Evolutionary conservation across 73 alveolate genomes (phyloP).

Genomic region (Tetrahymena borealis): DNA sequence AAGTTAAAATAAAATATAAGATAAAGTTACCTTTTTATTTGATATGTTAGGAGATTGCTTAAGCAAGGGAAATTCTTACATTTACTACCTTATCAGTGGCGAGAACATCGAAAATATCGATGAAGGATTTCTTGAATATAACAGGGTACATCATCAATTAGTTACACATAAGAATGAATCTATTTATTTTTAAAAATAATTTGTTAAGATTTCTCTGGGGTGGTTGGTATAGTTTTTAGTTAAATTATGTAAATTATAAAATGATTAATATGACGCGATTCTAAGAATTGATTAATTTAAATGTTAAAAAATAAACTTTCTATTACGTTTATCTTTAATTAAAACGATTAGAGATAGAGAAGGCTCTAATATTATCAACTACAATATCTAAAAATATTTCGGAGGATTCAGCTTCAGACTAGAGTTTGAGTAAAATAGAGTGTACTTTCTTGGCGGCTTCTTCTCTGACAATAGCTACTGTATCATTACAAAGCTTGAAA

Average conservation of each 20-base stretch:
- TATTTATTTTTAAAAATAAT: neutral
- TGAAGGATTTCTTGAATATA: neutral
- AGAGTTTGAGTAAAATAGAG: constrained; percentile 3
- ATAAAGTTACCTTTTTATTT: neutral
- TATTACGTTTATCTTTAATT: constrained; percentile 25
- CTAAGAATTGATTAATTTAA: too few relatives aligned
- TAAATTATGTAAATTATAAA: too few relatives aligned
- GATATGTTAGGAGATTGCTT: neutral
- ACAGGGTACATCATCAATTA: neutral
- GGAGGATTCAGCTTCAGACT: neutral
- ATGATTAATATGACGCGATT: too few relatives aligned
- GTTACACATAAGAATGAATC: neutral
- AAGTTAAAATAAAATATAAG: neutral
- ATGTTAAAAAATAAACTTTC: too few relatives aligned
- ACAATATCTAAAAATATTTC: constrained; percentile 12
- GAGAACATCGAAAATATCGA: neutral
- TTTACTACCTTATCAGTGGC: neutral
- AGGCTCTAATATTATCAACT: constrained; percentile 17
- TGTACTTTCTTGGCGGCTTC: constrained; percentile 37
- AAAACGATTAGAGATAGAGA: constrained; percentile 24
- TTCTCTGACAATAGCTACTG: constrained; percentile 28
- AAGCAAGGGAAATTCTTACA: neutral
- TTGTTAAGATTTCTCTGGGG: neutral
- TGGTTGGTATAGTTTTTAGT: too few relatives aligned
- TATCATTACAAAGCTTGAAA: constrained; percentile 35